Base-by-base conservation (phyloP, 768 basidiomycete species). In the Termitomyces sp. region DNA sequence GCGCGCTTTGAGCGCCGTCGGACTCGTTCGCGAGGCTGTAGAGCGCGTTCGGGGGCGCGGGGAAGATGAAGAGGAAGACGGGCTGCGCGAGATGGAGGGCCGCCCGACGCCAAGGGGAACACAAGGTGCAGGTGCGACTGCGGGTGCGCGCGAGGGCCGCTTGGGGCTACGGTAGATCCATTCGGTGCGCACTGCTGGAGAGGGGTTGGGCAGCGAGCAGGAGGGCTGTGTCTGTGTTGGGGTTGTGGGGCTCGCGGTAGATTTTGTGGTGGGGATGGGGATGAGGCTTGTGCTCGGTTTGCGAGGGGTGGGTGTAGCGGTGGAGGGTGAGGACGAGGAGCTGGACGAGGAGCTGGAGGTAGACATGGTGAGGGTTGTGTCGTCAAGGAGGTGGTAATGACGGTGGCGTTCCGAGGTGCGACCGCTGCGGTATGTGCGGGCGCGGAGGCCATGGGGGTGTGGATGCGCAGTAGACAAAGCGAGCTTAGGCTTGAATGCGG, bases 111-210 rank as follows among this genome's bases (percentile, higher is more conserved):
- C 11, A 51, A 60, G 30, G 0, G 40, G 22, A 12, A 49, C 19
- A 5, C 21, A 12, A 2, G 47, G 34, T 1, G 21, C 47, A 2
- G 34, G 37, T 34, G 12, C 12, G 34, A 12, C 12, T 4, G 56
- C 40, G 22, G 57, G 57, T 12, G 49, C 44, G 24, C 58, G 56
- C 7, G 57, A 12, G 15, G 60, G 49, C 22, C 61, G 62, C 41
- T 63, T 60, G 19, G 66, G 61, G 52, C 60, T 56, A 8, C 62
- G 57, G 56, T 65, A 61, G 24, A 66, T 62, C 62, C 64, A 66
- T 37, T 62, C 59, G 19, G 59, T 59, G 50, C 55, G 64, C 15
- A 38, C 32, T 14, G 30, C 5, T 21, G 47, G 57, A 2, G 34
- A 34, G 30, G 30, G 9, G 30, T 10, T 32, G 30, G 30, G 30